These are phyloP conservation scores for Auxenochlorella protothecoides DNA, from an alignment of 139 green algal species.

Conservation along the genomic window DNA sequence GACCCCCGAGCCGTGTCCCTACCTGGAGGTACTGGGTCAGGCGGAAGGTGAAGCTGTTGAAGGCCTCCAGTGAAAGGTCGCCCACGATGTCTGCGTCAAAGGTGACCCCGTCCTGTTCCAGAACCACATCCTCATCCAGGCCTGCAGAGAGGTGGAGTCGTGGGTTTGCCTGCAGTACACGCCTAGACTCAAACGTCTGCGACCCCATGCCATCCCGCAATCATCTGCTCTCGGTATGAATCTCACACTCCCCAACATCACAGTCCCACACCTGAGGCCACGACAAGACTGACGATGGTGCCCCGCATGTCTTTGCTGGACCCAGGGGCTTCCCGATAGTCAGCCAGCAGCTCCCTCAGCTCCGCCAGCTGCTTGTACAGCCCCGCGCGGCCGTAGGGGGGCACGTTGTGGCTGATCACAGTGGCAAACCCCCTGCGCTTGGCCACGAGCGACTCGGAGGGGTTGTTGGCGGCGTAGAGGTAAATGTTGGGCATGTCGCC, in stretches of 20 bases:
- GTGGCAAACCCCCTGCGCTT: constrained; percentile 93
- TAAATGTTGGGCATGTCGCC: constrained; percentile 89
- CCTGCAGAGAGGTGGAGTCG: no score
- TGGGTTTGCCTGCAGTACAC: no score
- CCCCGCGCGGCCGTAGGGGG: constrained; percentile 84
- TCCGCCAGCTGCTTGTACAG: constrained; percentile 92
- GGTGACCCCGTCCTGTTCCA: constrained; percentile 58
- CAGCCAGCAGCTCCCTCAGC: constrained; percentile 65
- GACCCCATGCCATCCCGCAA: no score
- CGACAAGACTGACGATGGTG: no score
- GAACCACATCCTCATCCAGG: not conserved
- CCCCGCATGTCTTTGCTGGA: no score
- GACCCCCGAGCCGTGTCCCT: not conserved
- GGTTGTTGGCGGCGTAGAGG: constrained; percentile 91
- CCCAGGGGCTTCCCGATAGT: no score
- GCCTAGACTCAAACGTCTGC: no score
- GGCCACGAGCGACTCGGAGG: constrained; percentile 85
- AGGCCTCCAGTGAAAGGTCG: constrained; percentile 29
- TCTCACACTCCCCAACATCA: no score
- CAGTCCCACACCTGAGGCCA: no score
- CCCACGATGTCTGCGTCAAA: constrained; percentile 42
- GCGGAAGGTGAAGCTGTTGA: constrained; percentile 52
- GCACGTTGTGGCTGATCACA: constrained; percentile 93
- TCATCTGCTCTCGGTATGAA: no score
- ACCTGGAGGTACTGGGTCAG: constrained; percentile 82